Percentiles rank a stretch among this genome's conserved stretches.
Evolutionary conservation across 2,329 filamentous ascomycete species (phyloP).

Genomic region (Exophiala lecanii-corni): DNA sequence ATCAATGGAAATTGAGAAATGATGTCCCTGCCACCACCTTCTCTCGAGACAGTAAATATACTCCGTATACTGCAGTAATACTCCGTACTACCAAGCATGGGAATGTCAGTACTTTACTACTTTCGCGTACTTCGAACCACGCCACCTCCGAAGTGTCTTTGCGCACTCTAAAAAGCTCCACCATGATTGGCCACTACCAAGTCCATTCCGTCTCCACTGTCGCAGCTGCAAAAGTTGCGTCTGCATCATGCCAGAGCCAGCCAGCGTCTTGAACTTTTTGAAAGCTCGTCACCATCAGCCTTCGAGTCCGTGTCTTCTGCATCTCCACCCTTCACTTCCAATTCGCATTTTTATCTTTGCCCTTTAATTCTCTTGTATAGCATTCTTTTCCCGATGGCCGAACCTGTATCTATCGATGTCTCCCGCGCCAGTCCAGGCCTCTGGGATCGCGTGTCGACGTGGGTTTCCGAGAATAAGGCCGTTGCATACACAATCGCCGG

Average conservation of each 20-base stretch:
- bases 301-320: constrained; percentile 3
- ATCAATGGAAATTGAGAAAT: no score
- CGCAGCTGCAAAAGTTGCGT: constrained; percentile 3
- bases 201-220: not conserved
- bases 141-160: no score
- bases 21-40: no score
- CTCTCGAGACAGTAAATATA: no score
- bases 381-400: constrained; percentile 14
- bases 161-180: no score
- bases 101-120: no score
- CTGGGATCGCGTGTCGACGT: constrained; percentile 85
- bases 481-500: constrained; percentile 95
- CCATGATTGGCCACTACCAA: not conserved
- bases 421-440: constrained; percentile 56
- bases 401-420: constrained; percentile 18
- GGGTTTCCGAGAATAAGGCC: constrained; percentile 94
- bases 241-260: not conserved
- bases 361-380: constrained; percentile 1
- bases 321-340: constrained; percentile 6
- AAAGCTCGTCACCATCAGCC: constrained; percentile 7
- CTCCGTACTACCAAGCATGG: no score
- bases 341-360: constrained; percentile 8
- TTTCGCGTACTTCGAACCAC: no score
- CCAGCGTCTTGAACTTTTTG: constrained; percentile 9
- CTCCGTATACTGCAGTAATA: no score